Conservation (phyloP, 2,329 filamentous ascomycete species). For the Cryphonectria radicalis region DNA sequence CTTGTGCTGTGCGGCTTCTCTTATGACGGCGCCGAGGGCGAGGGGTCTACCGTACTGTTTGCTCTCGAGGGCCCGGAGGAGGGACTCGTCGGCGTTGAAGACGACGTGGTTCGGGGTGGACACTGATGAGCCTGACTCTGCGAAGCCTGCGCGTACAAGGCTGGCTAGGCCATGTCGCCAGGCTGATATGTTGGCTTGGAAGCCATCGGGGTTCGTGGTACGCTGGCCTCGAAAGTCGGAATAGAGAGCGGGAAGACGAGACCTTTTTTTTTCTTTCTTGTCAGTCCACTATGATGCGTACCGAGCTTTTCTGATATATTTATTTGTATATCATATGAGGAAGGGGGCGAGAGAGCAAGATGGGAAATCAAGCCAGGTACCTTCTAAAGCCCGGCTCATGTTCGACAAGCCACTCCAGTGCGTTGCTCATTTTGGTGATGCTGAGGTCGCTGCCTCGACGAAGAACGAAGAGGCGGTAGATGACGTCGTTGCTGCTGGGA, state of each 20-base stretch:
- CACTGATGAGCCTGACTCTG: constrained; percentile 28
- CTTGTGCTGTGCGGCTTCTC: constrained; percentile 70
- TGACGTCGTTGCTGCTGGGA: constrained; percentile 32
- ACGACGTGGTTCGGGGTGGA: constrained; percentile 53
- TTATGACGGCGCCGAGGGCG: constrained; percentile 76
- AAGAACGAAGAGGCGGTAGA: constrained; percentile 20
- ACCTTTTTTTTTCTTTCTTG: constrained; percentile 29
- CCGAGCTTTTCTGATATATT: not conserved
- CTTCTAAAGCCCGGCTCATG: constrained; percentile 38
- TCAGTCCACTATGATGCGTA: constrained; percentile 13
- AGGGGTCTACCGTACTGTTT: constrained; percentile 81
- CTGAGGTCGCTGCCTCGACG: constrained; percentile 5
- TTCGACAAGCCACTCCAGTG: constrained; percentile 37
- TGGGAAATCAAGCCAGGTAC: constrained; percentile 27
- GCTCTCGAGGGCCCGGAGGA: constrained; percentile 73
- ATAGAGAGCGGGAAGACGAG: constrained; percentile 35
- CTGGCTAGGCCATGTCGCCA: constrained; percentile 41
- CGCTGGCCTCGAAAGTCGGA: constrained; percentile 36
- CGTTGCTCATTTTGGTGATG: constrained; percentile 26
- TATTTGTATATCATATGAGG: constrained; percentile 2
- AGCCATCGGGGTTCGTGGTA: constrained; percentile 34
- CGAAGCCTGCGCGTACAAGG: constrained; percentile 39
- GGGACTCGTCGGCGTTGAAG: constrained; percentile 61
- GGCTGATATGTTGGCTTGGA: constrained; percentile 42
- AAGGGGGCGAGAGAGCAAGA: not conserved